phyloP scores from a whole-genome alignment of 106 monocot genomes.

The Phalaenopsis equestris region DNA sequence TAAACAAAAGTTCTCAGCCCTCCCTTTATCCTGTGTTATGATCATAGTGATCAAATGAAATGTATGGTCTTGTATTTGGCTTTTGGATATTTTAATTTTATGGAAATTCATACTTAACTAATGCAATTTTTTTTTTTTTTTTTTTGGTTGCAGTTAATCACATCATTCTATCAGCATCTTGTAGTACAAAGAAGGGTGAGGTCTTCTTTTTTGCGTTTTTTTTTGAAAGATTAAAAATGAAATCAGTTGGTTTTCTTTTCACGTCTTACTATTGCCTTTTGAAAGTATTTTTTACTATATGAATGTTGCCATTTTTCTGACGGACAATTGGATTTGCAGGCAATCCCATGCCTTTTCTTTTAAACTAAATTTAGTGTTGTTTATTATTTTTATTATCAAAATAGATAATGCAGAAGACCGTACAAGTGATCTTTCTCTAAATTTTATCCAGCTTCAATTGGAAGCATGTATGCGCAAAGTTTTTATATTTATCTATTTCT shows the following conservation, averaged over 20 bases:
- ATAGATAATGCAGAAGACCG: not conserved
- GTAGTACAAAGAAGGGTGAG: constrained; percentile 98
- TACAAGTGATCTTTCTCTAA: not conserved
- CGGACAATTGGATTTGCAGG: not conserved
- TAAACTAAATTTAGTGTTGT: not conserved
- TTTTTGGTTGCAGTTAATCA: constrained; percentile 55
- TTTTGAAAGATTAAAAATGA: not conserved
- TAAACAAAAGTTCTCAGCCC: not conserved
- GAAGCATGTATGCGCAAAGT: not conserved
- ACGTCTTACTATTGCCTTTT: not conserved
- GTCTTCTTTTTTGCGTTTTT: not conserved
- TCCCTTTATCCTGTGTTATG: not conserved
- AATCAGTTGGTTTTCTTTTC: not conserved
- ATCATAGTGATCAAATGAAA: not conserved
- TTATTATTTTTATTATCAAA: not conserved
- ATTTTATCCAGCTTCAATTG: not conserved
- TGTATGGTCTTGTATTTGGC: not conserved
- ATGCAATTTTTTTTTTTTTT: constrained; percentile 21
- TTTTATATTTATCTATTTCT: not conserved
- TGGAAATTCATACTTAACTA: constrained; percentile 3
- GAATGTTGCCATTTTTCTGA: not conserved
- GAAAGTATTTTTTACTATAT: not conserved
- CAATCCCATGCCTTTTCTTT: not conserved
- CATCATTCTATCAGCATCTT: constrained; percentile 96
- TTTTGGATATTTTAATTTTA: not conserved